phyloP scores from a whole-genome alignment of 148 eudicot species.

The Vaccinium myrtillus region DNA sequence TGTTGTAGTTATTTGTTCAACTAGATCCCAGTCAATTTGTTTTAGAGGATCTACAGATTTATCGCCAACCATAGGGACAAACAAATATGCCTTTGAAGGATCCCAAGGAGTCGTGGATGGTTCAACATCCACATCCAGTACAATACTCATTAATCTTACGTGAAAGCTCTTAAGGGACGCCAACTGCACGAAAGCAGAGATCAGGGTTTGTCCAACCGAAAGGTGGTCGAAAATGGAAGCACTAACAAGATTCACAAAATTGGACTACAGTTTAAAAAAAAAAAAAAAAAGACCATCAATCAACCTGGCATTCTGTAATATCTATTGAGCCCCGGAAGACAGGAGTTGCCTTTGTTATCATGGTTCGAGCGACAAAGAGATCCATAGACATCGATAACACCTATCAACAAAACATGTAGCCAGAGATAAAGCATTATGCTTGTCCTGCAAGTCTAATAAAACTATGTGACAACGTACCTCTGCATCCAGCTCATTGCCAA shows the following conservation, averaged over 20 bases:
- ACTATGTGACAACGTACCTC: slow-evolving; percentile 50
- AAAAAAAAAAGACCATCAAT: slow-evolving; percentile 17
- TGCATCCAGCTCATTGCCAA: slow-evolving; percentile 98
- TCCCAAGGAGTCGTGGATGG: slow-evolving; percentile 99
- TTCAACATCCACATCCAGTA: slow-evolving; percentile 92
- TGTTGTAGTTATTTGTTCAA: slow-evolving; percentile 50
- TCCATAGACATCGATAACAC: slow-evolving; percentile 99
- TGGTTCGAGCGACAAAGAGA: slow-evolving; percentile 93
- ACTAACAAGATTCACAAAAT: background rate
- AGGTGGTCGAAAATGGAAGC: slow-evolving; percentile 2
- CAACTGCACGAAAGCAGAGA: slow-evolving; percentile 49
- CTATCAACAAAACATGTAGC: slow-evolving; percentile 31
- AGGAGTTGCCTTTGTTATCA: slow-evolving; percentile 82
- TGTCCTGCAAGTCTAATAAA: slow-evolving; percentile 6
- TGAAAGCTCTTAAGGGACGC: slow-evolving; percentile 90
- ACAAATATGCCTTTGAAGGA: slow-evolving; percentile 92
- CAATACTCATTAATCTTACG: slow-evolving; percentile 96
- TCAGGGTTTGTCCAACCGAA: background rate
- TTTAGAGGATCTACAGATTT: slow-evolving; percentile 48
- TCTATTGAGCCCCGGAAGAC: slow-evolving; percentile 64
- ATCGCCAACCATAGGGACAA: slow-evolving; percentile 69
- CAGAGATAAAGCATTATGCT: background rate
- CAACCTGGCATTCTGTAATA: slow-evolving; percentile 75
- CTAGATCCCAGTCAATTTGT: slow-evolving; percentile 81
- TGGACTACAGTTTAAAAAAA: background rate